Percentiles rank a stretch among this genome's conserved stretches.
Evolutionary conservation across 1,284 basidiomycete genomes (phyloP).

Genomic region (Bondarzewia mesenterica): DNA sequence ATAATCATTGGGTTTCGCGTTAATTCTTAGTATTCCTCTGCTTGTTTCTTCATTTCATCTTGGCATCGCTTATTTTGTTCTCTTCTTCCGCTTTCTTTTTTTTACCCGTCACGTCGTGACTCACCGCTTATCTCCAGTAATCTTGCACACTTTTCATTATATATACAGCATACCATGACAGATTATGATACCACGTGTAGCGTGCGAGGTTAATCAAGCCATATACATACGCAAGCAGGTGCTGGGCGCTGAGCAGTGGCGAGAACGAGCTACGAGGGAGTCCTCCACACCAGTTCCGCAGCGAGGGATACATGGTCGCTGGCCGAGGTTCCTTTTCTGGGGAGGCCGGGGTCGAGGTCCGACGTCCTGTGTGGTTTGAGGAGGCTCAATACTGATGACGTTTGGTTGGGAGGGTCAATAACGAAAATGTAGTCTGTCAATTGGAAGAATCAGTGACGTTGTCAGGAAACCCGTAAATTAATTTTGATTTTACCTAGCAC

Average conservation of each 20-base stretch:
- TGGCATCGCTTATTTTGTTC: no score
- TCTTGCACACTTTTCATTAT: neutral
- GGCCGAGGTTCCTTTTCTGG: constrained; percentile 71
- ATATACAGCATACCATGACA: neutral
- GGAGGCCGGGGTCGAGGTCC: constrained; percentile 68
- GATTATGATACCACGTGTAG: no score
- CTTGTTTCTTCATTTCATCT: no score
- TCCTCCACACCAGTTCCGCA: constrained; percentile 35
- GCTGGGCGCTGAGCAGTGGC: no score
- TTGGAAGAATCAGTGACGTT: constrained; percentile 5
- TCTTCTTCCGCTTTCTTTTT: neutral
- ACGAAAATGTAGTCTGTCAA: constrained; percentile 76
- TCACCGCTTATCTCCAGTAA: neutral
- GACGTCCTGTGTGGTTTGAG: constrained; percentile 58
- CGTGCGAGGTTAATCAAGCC: no score
- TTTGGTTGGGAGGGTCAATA: constrained; percentile 33
- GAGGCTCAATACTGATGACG: constrained; percentile 47
- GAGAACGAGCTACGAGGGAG: neutral
- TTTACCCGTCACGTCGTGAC: neutral
- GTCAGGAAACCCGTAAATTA: neutral
- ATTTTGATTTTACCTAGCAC: constrained; percentile 80
- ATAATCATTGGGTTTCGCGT: no score
- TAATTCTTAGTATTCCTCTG: no score
- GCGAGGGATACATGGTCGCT: constrained; percentile 85
- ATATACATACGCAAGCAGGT: no score